These are phyloP conservation scores for Vitellaria paradoxa DNA, from an alignment of 179 eudicot species.

Conservation along the genomic window DNA sequence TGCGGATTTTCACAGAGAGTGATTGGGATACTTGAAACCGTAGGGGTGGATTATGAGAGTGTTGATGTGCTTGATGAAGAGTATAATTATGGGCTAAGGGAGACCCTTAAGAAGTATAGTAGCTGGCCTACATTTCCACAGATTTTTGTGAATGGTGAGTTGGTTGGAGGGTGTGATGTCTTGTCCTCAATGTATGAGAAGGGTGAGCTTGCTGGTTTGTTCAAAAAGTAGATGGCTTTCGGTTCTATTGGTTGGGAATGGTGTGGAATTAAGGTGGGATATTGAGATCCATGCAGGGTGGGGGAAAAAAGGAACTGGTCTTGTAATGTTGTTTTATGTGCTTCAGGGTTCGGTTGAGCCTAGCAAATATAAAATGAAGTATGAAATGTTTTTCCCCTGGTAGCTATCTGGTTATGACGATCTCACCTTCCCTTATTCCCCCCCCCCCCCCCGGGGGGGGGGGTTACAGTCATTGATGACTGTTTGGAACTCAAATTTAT, in stretches of 20 bases:
- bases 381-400: too few relatives aligned
- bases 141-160: constrained; percentile 81
- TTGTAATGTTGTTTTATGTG: background rate
- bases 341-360: background rate
- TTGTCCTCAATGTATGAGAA: constrained; percentile 83
- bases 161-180: constrained; percentile 94
- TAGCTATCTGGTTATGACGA: too few relatives aligned
- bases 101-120: constrained; percentile 79
- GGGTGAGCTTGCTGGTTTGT: constrained; percentile 73
- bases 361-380: background rate
- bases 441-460: too few relatives aligned
- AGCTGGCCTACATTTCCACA: constrained; percentile 99
- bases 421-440: too few relatives aligned
- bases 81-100: constrained; percentile 70
- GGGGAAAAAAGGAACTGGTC: background rate
- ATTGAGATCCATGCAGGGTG: background rate
- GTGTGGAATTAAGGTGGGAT: background rate
- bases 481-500: too few relatives aligned
- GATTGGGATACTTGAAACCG: constrained; percentile 72
- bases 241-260: background rate
- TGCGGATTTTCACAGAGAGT: constrained; percentile 97
- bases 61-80: constrained; percentile 92
- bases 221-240: constrained; percentile 35
- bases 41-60: constrained; percentile 84
- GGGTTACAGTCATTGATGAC: too few relatives aligned